Evolutionary conservation across 345 rosid species (phyloP), one percentile per base, ranked within the genome.

Genomic region (Populus simonii): DNA sequence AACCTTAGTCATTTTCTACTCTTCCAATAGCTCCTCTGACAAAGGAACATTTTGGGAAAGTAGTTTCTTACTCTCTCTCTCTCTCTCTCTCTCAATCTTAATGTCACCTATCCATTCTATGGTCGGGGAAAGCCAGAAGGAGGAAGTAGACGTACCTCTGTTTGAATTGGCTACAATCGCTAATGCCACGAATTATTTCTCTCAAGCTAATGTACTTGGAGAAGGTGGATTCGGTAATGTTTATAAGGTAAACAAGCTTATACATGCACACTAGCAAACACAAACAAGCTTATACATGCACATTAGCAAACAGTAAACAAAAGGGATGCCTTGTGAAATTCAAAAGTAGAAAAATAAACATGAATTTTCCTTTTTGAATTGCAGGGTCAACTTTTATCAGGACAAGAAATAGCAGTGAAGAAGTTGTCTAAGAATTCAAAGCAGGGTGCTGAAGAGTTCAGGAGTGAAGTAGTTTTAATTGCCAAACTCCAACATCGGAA

Each of bases 401-500:
- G 84, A 57, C 83, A 84, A 55, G 89, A 86, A 25, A 80, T 88
- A 45, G 88, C 91, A 13, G 85, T 81, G 61, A 86, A 88, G 65
- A 85, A 85, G 57, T 77, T 85, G 8, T 84, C 90, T 18, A 81
- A 69, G 41, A 66, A 72, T 63, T 84, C 89, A 38, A 57, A 71
- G 13, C 89, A 86, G 72, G 89, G 91, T 16, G 31, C 31, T 4
- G 67, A 73, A 22, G 85, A 86, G 76, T 83, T 88, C 75, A 82
- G 61, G 78, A 86, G 79, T 57, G 87, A 86, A 79, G 85, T 79
- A n/a, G 43, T 41, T 12, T 33, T 83, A 43, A 82, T 86, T 53
- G 85, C 86, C 15, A 83, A 81, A 59, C 87, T 88, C 73, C 89
- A 88, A 66, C 89, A 86, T 80, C 74, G 84, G 27, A 85, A 88